Percentiles rank a stretch among this genome's conserved stretches.
phyloP scores from a whole-genome alignment of 2,329 filamentous ascomycete species.

The Leptographium galeiforme region DNA sequence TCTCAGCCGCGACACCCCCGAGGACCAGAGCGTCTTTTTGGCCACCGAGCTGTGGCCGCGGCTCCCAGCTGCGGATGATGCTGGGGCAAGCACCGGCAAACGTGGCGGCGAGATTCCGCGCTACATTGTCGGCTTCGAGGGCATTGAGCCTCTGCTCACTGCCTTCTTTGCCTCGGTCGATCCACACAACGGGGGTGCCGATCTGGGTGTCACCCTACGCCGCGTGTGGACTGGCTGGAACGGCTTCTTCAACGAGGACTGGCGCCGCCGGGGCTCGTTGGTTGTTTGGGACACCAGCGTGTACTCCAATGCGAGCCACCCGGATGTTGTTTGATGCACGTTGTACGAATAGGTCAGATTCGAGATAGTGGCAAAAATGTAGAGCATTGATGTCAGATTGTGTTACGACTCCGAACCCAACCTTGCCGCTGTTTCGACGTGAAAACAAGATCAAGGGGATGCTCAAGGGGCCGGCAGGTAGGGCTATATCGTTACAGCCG shows the following conservation, averaged over 20 bases:
- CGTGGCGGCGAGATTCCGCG: conserved; percentile 29
- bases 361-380: not conserved
- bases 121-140: conserved; percentile 49
- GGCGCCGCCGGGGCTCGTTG: conserved; percentile 39
- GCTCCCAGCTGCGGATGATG: not conserved
- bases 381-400: not conserved
- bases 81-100: not conserved
- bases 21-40: conserved; percentile 33
- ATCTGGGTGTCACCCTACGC: conserved; percentile 26
- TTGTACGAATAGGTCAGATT: not conserved
- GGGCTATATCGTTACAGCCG: too few relatives aligned
- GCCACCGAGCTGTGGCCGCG: conserved; percentile 33
- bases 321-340: conserved; percentile 1
- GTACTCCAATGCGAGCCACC: conserved; percentile 13
- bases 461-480: too few relatives aligned
- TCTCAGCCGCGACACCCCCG: conserved; percentile 11
- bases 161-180: conserved; percentile 26
- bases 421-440: too few relatives aligned
- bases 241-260: conserved; percentile 50
- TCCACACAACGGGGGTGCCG: conserved; percentile 18
- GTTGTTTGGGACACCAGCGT: conserved; percentile 45
- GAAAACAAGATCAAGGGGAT: too few relatives aligned
- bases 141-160: conserved; percentile 33
- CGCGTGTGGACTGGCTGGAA: conserved; percentile 46
- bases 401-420: not conserved